Base-by-base conservation (phyloP, 148 eudicot species). In the Gaultheria prostrata region DNA sequence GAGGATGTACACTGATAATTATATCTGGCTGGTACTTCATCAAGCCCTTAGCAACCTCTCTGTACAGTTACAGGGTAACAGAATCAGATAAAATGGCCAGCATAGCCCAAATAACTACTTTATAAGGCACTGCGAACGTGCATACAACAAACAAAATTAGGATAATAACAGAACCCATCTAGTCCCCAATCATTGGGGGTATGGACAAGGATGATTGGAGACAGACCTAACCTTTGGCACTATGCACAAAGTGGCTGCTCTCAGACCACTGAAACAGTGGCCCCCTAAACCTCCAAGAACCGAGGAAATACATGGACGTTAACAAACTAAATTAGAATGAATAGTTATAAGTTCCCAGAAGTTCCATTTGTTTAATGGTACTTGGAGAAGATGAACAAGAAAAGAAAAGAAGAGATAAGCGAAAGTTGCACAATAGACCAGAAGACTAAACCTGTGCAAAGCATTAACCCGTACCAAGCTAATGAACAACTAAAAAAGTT, bases 21-120 rank as follows among this genome's bases (percentile, higher is more conserved):
- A 97, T 92, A 89, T 94, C 98, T 82, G 99, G 98, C 88, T 89
- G 87, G 92, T 97, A 97, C 84, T 97, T 92, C 97, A 97, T 93
- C 91, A 97, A 89, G 76, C 98, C 99, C 88, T 90, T 93, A 39
- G 94, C 93, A 87, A 94, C 97, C 93, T 97, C 96, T 86, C 99
- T 97, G 91, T 35, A 56, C 61, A 74, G 82, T 81, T 77, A 43
- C 20, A 86, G 20, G 73, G 84, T 78, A 87, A 21, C 43, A 75
- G 11, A 61, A 73, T 65, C 51, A 75, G 33, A 76, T 20, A 76
- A 50, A 65, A 48, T 13, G 30, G 39, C 3, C 32, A 26, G 14
- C 35, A 69, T 8, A 53, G 20, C 21, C 20, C 69, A 48, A 79
- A 71, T 12, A 70, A 10, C 70, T 80, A 54, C 49, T 32, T 75